Evolutionary conservation across 257 asterid species (phyloP), one percentile per base, ranked within the genome.

Genomic region (Leptodermis oblonga): DNA sequence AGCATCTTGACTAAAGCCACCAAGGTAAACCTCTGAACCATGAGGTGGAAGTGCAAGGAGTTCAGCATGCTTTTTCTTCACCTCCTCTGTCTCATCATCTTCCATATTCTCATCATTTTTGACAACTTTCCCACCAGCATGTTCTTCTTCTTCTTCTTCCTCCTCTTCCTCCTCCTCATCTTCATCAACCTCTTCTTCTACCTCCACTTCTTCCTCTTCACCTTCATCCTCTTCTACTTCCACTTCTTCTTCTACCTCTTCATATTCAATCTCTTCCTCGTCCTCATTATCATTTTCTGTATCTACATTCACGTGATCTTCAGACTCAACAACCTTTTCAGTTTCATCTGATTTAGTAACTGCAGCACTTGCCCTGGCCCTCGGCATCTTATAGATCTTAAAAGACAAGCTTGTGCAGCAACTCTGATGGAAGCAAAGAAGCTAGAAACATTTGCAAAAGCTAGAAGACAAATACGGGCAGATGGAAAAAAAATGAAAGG

Each of bases 11-110:
- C 83, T 75, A 65, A 90, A 80, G 63, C 97, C 96, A 82, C 98
- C 98, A 31, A 93, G 78, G 78, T 90, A 90, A 59, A 93, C 92
- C 86, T 88, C 97, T 13, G 98, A 90, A 49, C 98, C 98, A 77
- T 93, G 98, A 69, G 92, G 85, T 37, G 98, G 98, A 71, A 90
- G 94, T 25, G 96, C 89, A 69, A 93, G 96, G 79, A 93, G 98
- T 79, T 87, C 94, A 37, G 88, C 83, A 79, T 80, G 90, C 78
- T 82, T 79, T 76, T 79, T 76, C 49, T 84, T 85, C 76, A 62
- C 69, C 58, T 86, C 89, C 55, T 78, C 85, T 14, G 65, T 77
- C 74, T 85, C 90, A 54, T 70, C 77, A 73, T 68, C 75, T 72
- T 80, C 88, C 90, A 87, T 84, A 68, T 83, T 79, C 68, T 76